Conservation (phyloP, 176 grass and related monocot genomes). For the Carex cristatella region DNA sequence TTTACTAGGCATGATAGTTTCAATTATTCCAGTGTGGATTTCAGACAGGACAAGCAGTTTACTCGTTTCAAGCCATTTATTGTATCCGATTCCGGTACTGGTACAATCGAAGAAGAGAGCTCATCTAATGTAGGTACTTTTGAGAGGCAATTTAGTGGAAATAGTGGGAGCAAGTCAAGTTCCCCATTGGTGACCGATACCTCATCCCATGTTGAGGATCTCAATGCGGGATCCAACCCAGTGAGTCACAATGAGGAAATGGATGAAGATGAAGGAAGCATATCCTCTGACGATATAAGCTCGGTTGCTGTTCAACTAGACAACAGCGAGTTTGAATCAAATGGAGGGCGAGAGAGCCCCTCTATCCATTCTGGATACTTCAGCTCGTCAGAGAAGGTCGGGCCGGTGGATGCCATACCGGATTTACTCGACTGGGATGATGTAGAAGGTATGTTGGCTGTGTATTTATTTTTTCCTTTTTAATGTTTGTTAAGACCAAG, state of each 20-base stretch:
- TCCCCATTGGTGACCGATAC: neutral
- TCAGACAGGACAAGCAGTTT: slow-evolving; percentile 31
- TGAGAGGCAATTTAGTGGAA: slow-evolving; percentile 54
- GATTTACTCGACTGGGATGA: slow-evolving; percentile 65
- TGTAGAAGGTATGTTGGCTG: slow-evolving; percentile 44
- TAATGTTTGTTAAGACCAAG: neutral
- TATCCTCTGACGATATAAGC: slow-evolving; percentile 64
- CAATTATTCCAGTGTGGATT: slow-evolving; percentile 47
- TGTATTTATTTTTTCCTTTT: slow-evolving; percentile 11
- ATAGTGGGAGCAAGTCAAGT: slow-evolving; percentile 12
- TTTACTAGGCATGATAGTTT: slow-evolving; percentile 78
- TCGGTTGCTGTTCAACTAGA: slow-evolving; percentile 75
- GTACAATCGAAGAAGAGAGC: slow-evolving; percentile 21
- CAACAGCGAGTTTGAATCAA: slow-evolving; percentile 53
- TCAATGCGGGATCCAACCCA: neutral
- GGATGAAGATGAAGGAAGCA: slow-evolving; percentile 51
- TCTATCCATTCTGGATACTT: slow-evolving; percentile 45
- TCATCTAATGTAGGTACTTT: slow-evolving; percentile 26
- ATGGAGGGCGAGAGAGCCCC: slow-evolving; percentile 45
- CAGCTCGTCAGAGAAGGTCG: slow-evolving; percentile 31
- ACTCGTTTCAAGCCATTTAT: slow-evolving; percentile 63
- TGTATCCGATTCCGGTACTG: slow-evolving; percentile 38
- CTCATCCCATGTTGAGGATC: neutral
- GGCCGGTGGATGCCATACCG: slow-evolving; percentile 40
- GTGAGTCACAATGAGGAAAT: slow-evolving; percentile 37